Conservation (phyloP, 2,329 filamentous ascomycete species). For the Aspergillus novoparasiticus region DNA sequence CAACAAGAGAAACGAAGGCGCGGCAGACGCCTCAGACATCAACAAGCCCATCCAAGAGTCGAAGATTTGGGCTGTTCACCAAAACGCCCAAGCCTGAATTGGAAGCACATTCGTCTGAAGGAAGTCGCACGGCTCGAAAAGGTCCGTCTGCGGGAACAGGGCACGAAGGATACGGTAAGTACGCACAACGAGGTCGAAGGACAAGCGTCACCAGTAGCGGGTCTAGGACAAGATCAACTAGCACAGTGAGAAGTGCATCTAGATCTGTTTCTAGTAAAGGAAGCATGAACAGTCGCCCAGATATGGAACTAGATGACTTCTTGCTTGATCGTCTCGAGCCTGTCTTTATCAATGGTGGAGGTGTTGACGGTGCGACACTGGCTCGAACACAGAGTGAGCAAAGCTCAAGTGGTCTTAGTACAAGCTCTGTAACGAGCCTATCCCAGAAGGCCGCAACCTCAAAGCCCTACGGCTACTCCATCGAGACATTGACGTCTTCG, state of each 20-base stretch:
- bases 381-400: constrained; percentile 44
- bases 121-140: constrained; percentile 65
- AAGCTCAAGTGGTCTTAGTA: constrained; percentile 39
- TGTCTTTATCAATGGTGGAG: constrained; percentile 53
- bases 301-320: constrained; percentile 52
- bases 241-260: constrained; percentile 39
- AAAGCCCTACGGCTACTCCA: constrained; percentile 34
- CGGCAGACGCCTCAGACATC: constrained; percentile 28
- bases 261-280: constrained; percentile 42
- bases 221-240: constrained; percentile 44
- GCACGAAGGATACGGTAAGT: constrained; percentile 68
- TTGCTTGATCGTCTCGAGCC: constrained; percentile 50
- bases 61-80: constrained; percentile 78
- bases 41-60: constrained; percentile 42
- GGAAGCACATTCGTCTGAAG: constrained; percentile 43
- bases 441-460: constrained; percentile 23
- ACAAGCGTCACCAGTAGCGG: constrained; percentile 44
- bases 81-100: constrained; percentile 68
- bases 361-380: constrained; percentile 35
- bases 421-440: constrained; percentile 30
- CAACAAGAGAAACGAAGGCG: constrained; percentile 29
- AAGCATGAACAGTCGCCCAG: constrained; percentile 44
- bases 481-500: constrained; percentile 35
- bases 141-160: constrained; percentile 91
- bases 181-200: constrained; percentile 48